These are phyloP conservation scores for Stenocarpella maydis DNA, from an alignment of 2,329 filamentous ascomycete genomes.

Conservation along the genomic window DNA sequence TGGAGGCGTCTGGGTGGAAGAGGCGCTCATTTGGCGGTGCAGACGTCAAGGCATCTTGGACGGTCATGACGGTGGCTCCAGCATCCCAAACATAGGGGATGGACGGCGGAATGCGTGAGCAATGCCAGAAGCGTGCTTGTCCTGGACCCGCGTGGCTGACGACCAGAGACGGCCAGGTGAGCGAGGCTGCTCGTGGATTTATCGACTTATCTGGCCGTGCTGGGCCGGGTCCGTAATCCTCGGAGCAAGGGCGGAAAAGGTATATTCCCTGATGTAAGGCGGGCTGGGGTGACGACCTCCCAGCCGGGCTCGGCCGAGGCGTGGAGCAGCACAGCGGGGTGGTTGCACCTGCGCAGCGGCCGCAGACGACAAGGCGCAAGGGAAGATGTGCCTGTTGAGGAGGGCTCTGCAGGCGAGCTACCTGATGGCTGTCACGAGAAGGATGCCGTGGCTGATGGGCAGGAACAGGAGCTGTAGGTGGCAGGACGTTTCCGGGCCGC, in stretches of 20 bases:
- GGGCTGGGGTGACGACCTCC: not conserved
- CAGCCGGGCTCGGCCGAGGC: not conserved
- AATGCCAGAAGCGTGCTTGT: not conserved
- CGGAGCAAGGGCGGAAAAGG: conserved; percentile 32
- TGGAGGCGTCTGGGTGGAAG: conserved; percentile 69
- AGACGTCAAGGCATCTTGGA: conserved; percentile 37
- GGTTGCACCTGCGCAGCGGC: not conserved
- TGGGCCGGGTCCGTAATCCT: not conserved
- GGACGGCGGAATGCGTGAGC: not conserved
- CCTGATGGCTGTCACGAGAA: not conserved
- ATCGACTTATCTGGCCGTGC: not conserved
- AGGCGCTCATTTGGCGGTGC: conserved; percentile 49
- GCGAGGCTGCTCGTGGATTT: not conserved
- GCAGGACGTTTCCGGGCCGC: not conserved
- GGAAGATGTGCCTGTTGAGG: no score
- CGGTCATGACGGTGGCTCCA: conserved; percentile 41
- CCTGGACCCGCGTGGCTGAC: not conserved
- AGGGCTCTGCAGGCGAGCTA: not conserved
- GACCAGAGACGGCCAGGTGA: not conserved
- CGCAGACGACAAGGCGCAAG: no score
- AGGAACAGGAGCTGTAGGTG: not conserved
- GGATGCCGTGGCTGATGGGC: not conserved
- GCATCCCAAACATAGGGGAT: conserved; percentile 22
- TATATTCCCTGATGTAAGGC: conserved; percentile 29
- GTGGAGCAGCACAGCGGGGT: not conserved